Conservation (phyloP, 1,139 yeast species). For the Magnusiomyces clavatus region DNA sequence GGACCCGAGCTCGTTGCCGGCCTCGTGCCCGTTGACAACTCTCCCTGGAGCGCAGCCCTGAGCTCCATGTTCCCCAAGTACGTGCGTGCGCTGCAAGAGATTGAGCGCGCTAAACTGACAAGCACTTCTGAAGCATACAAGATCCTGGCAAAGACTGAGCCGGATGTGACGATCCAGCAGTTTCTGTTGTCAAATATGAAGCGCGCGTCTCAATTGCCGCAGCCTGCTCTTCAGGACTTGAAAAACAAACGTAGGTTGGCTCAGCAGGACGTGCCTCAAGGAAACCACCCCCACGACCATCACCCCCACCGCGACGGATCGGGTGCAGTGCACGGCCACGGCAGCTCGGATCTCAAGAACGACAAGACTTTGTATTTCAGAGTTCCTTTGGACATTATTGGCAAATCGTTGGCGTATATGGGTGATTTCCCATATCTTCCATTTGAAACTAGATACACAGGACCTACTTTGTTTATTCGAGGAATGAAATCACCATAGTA, state of each 20-base stretch:
- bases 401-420: constrained; percentile 54
- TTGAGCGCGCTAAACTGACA: constrained; percentile 36
- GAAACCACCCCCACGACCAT: constrained; percentile 1
- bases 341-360: neutral
- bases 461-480: constrained; percentile 71
- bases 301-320: constrained; percentile 1
- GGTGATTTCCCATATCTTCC: constrained; percentile 75
- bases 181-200: constrained; percentile 68
- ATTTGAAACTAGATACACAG: constrained; percentile 48
- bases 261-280: neutral
- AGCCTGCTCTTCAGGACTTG: constrained; percentile 28
- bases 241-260: too few relatives aligned
- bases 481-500: constrained; percentile 65
- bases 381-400: constrained; percentile 64
- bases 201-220: constrained; percentile 28
- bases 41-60: constrained; percentile 65
- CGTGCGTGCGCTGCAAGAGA: constrained; percentile 51
- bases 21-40: constrained; percentile 79
- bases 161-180: constrained; percentile 55
- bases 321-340: neutral
- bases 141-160: constrained; percentile 39
- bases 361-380: constrained; percentile 32
- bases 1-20: constrained; percentile 43
- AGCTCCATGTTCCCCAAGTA: constrained; percentile 59
- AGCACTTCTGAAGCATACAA: constrained; percentile 63